Percentiles rank a stretch among this genome's conserved stretches.
Evolutionary conservation across 257 asterid genomes (phyloP).

Genomic region (Nicotiana tomentosiformis): DNA sequence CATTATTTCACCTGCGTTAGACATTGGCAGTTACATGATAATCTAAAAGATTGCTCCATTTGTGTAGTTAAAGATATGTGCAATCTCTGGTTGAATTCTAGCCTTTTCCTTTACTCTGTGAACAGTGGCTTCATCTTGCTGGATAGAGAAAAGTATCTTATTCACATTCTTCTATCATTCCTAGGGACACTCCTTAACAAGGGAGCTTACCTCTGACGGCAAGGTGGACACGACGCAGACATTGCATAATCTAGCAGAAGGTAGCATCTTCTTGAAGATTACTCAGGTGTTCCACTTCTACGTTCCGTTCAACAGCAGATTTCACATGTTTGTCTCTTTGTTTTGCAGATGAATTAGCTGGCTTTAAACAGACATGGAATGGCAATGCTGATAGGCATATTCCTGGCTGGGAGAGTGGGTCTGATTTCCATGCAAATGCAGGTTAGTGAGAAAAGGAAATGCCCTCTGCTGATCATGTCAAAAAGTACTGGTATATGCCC

Average conservation of each 20-base stretch:
- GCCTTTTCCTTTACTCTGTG: neutral
- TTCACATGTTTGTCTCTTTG: neutral
- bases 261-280: slow-evolving; percentile 27
- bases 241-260: slow-evolving; percentile 73
- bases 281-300: neutral
- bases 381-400: slow-evolving; percentile 32
- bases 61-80: neutral
- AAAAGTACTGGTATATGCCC: neutral
- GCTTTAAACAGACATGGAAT: slow-evolving; percentile 70
- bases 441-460: slow-evolving; percentile 22
- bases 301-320: neutral
- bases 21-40: neutral
- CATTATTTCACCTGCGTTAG: neutral
- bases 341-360: slow-evolving; percentile 54
- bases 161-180: neutral
- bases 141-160: neutral
- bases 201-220: slow-evolving; percentile 72
- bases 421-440: slow-evolving; percentile 17
- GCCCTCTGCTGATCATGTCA: neutral
- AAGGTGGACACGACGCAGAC: slow-evolving; percentile 65
- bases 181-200: slow-evolving; percentile 70
- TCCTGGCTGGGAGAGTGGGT: slow-evolving; percentile 29
- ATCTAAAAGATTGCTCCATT: neutral
- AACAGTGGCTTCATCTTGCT: neutral
- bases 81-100: neutral